phyloP scores from a whole-genome alignment of 257 asterid species.

The Penstemon eatonii region DNA sequence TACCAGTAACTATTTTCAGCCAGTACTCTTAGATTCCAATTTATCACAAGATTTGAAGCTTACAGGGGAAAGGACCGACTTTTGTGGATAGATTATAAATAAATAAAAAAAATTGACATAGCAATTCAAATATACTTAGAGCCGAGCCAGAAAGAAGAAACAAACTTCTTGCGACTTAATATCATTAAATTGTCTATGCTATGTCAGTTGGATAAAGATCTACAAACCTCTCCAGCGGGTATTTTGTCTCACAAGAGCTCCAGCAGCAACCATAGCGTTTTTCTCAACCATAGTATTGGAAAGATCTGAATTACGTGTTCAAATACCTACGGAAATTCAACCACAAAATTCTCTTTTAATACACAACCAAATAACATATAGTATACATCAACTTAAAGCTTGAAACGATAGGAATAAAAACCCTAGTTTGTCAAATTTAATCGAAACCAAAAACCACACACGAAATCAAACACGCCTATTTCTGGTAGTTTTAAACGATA shows the following conservation, averaged over 20 bases:
- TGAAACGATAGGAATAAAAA: no score
- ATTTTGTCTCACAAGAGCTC: conserved; percentile 96
- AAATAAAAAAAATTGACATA: neutral
- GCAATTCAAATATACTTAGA: conserved; percentile 16
- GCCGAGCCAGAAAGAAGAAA: no score
- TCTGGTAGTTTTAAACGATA: no score
- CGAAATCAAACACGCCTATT: no score
- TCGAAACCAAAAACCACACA: no score
- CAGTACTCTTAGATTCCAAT: neutral
- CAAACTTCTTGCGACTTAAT: neutral
- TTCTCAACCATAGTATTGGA: conserved; percentile 88
- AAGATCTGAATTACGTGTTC: no score
- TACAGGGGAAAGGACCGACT: neutral
- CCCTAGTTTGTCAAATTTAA: no score
- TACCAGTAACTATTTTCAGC: conserved; percentile 4
- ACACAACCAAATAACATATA: no score
- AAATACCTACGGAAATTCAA: no score
- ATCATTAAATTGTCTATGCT: neutral
- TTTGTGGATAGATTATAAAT: neutral
- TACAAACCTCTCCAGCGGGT: conserved; percentile 83
- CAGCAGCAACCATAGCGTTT: conserved; percentile 98
- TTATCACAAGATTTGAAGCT: conserved; percentile 5
- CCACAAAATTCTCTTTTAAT: no score
- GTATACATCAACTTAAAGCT: no score
- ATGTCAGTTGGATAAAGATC: conserved; percentile 12